A percentile compares a stretch with the other conserved stretches of the same genome.
Conservation (phyloP, 2,329 filamentous ascomycete genomes). For the Chrysosporium queenslandicum region DNA sequence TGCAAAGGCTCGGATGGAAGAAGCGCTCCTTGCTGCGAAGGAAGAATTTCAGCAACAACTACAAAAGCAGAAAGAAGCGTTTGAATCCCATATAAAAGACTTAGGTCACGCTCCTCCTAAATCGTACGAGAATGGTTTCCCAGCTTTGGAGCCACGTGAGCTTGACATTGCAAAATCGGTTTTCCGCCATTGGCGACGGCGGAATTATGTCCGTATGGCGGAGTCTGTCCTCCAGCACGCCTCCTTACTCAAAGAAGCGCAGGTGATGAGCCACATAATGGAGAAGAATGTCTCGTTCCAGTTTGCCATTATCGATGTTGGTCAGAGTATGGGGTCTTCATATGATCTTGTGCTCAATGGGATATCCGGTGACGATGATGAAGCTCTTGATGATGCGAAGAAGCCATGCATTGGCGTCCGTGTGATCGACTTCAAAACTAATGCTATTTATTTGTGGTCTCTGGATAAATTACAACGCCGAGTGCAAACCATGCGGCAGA, state of each 20-base stretch:
- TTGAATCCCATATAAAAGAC: conserved; percentile 72
- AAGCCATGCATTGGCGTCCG: conserved; percentile 89
- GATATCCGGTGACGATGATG: conserved; percentile 74
- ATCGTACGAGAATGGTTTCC: conserved; percentile 39
- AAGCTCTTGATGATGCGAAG: conserved; percentile 64
- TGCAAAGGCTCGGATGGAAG: conserved; percentile 78
- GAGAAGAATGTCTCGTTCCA: conserved; percentile 90
- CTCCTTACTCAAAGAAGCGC: conserved; percentile 81
- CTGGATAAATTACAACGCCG: conserved; percentile 82
- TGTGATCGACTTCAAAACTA: conserved; percentile 80
- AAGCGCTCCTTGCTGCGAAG: conserved; percentile 65
- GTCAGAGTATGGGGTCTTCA: conserved; percentile 80
- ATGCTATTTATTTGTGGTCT: conserved; percentile 86
- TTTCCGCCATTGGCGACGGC: conserved; percentile 65
- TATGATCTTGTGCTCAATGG: conserved; percentile 95
- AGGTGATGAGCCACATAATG: conserved; percentile 95
- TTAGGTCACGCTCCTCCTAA: conserved; percentile 49
- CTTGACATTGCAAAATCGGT: conserved; percentile 57
- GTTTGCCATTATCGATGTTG: conserved; percentile 80
- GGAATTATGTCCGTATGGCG: conserved; percentile 87
- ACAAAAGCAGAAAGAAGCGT: conserved; percentile 70
- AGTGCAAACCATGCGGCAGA: conserved; percentile 84
- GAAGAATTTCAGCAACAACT: conserved; percentile 83
- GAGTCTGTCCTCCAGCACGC: conserved; percentile 84
- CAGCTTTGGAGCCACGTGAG: conserved; percentile 59